phyloP scores from a whole-genome alignment of 2,329 filamentous ascomycete species.

The Stachybotrys echinatus region DNA sequence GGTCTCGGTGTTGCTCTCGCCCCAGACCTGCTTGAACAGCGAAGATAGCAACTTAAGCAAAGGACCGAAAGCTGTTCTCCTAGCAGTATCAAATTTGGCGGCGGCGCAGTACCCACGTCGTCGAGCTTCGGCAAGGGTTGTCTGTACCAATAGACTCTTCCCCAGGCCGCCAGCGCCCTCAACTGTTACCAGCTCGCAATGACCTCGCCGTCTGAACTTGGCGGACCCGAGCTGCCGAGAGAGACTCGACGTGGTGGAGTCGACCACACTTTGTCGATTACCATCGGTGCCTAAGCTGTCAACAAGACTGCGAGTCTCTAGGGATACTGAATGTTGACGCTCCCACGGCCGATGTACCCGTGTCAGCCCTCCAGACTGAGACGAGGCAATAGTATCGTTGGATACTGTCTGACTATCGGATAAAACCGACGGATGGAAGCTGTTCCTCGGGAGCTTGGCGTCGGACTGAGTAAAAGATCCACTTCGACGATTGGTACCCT shows the following conservation, averaged over 20 bases:
- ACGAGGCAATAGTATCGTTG: slow-evolving; percentile 42
- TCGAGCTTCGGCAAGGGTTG: slow-evolving; percentile 55
- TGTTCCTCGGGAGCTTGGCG: slow-evolving; percentile 29
- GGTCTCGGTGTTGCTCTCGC: slow-evolving; percentile 60
- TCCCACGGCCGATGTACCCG: slow-evolving; percentile 44
- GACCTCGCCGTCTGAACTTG: slow-evolving; percentile 56
- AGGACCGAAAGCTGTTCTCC: slow-evolving; percentile 57
- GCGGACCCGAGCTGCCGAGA: slow-evolving; percentile 49
- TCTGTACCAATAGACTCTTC: slow-evolving; percentile 60
- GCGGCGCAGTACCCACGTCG: slow-evolving; percentile 60
- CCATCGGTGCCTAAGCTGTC: slow-evolving; percentile 41
- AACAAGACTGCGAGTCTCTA: slow-evolving; percentile 40
- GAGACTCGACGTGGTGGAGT: slow-evolving; percentile 42
- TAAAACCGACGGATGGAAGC: slow-evolving; percentile 33
- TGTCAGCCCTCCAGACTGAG: slow-evolving; percentile 31
- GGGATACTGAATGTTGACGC: slow-evolving; percentile 44
- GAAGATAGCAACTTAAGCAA: slow-evolving; percentile 60
- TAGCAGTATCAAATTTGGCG: slow-evolving; percentile 60
- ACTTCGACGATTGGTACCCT: slow-evolving; percentile 43
- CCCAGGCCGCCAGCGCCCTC: slow-evolving; percentile 59
- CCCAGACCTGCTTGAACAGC: slow-evolving; percentile 63
- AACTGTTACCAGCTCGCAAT: slow-evolving; percentile 58
- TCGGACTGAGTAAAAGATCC: slow-evolving; percentile 45
- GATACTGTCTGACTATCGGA: slow-evolving; percentile 33
- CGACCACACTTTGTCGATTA: slow-evolving; percentile 35